These are phyloP conservation scores for Hypoxylon sp. DNA, from an alignment of 2,329 filamentous ascomycete species.

Conservation along the genomic window DNA sequence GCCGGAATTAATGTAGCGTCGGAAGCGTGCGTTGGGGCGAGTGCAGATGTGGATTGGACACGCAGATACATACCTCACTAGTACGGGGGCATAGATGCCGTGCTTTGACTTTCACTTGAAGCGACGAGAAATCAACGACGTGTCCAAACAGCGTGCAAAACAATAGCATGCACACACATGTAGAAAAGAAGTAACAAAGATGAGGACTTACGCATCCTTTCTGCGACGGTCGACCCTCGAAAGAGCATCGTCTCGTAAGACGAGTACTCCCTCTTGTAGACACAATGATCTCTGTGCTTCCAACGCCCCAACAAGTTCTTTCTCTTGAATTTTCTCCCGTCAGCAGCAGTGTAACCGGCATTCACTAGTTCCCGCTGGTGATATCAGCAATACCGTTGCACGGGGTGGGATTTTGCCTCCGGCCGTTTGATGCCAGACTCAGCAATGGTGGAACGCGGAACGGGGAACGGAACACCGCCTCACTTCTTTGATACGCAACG, in stretches of 20 bases:
- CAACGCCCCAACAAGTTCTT: conserved; percentile 10
- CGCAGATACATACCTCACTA: neutral
- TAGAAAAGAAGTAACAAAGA: conserved; percentile 1
- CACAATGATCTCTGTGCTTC: conserved; percentile 7
- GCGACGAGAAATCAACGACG: conserved; percentile 10
- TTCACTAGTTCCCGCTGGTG: conserved; percentile 8
- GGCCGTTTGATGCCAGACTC: conserved; percentile 17
- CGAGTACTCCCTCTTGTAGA: conserved; percentile 34
- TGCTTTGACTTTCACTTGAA: conserved; percentile 29
- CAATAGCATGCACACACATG: neutral
- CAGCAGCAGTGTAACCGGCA: conserved; percentile 28
- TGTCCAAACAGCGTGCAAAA: conserved; percentile 4
- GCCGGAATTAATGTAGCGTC: conserved; percentile 43
- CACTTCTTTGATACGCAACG: conserved; percentile 29
- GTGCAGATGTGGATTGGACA: conserved; percentile 16
- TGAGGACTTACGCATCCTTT: conserved; percentile 37
- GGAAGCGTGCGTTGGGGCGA: conserved; percentile 33
- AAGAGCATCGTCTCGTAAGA: conserved; percentile 36
- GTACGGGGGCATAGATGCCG: conserved; percentile 10
- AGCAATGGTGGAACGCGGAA: conserved; percentile 16
- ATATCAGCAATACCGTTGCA: conserved; percentile 27
- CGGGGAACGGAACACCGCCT: conserved; percentile 37
- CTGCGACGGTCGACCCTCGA: conserved; percentile 18
- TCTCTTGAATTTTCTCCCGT: conserved; percentile 12
- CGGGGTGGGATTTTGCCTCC: conserved; percentile 23